These are phyloP conservation scores for Ogataea nitratoaversa DNA, from an alignment of 805 yeast genomes.

Conservation along the genomic window DNA sequence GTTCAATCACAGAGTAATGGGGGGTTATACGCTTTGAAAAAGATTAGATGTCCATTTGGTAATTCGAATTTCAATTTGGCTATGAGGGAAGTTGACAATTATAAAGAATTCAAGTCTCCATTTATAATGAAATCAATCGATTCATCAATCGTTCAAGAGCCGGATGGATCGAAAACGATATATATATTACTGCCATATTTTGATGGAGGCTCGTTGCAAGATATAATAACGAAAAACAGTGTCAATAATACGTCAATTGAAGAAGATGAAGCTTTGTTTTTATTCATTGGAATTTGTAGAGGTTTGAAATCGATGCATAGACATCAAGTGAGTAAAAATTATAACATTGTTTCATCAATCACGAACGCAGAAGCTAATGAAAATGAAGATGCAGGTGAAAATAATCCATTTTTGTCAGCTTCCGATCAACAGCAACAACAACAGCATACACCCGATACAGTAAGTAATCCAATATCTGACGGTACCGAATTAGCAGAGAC, in stretches of 20 bases:
- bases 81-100: conserved; percentile 71
- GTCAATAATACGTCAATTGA: conserved; percentile 49
- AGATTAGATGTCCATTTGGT: conserved; percentile 85
- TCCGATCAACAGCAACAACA: conserved; percentile 10
- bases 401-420: conserved; percentile 20
- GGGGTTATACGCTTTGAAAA: conserved; percentile 69
- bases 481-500: conserved; percentile 52
- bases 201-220: conserved; percentile 72
- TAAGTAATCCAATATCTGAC: conserved; percentile 1
- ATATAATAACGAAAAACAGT: conserved; percentile 61
- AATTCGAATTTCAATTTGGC: conserved; percentile 70
- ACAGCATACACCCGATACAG: neutral
- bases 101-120: conserved; percentile 65
- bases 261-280: conserved; percentile 59
- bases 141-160: conserved; percentile 65
- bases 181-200: conserved; percentile 79
- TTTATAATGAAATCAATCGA: conserved; percentile 67
- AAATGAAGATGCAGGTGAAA: conserved; percentile 14
- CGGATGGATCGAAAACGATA: conserved; percentile 75
- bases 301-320: conserved; percentile 77
- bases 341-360: conserved; percentile 15
- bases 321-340: conserved; percentile 35
- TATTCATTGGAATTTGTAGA: conserved; percentile 65
- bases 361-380: conserved; percentile 16
- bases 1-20: conserved; percentile 49